Conservation (phyloP, 164 flowering plant genomes). For the Cinnamomum micranthum region DNA sequence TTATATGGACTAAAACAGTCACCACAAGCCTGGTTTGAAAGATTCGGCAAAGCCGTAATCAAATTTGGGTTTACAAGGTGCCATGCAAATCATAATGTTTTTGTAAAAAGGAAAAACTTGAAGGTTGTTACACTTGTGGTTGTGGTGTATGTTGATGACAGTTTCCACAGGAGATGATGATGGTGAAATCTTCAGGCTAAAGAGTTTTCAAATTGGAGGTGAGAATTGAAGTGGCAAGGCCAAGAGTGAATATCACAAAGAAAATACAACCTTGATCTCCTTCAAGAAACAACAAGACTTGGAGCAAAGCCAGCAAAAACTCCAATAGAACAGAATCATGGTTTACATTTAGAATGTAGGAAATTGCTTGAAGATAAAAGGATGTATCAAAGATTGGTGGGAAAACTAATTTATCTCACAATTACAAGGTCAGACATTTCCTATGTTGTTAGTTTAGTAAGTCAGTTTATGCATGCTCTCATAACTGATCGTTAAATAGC, state of each 20-base stretch:
- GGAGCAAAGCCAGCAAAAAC: too few relatives aligned
- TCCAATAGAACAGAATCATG: too few relatives aligned
- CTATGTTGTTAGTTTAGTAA: too few relatives aligned
- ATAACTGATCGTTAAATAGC: background rate
- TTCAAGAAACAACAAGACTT: background rate
- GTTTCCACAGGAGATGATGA: background rate
- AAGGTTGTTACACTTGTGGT: background rate
- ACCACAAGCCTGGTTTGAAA: background rate
- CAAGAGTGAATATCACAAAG: too few relatives aligned
- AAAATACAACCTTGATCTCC: background rate
- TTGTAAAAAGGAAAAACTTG: background rate
- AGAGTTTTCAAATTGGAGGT: background rate
- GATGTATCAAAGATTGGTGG: too few relatives aligned
- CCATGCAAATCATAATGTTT: background rate
- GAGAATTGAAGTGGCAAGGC: background rate
- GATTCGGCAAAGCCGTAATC: background rate
- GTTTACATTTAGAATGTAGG: too few relatives aligned
- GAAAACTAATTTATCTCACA: too few relatives aligned
- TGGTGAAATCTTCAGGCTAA: background rate
- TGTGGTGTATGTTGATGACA: background rate
- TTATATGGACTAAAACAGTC: background rate
- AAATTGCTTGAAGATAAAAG: too few relatives aligned
- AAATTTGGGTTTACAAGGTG: background rate
- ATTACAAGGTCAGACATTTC: too few relatives aligned
- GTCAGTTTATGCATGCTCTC: too few relatives aligned